Conservation (phyloP, 2,329 filamentous ascomycete genomes). For the Zymoseptoria brevis region DNA sequence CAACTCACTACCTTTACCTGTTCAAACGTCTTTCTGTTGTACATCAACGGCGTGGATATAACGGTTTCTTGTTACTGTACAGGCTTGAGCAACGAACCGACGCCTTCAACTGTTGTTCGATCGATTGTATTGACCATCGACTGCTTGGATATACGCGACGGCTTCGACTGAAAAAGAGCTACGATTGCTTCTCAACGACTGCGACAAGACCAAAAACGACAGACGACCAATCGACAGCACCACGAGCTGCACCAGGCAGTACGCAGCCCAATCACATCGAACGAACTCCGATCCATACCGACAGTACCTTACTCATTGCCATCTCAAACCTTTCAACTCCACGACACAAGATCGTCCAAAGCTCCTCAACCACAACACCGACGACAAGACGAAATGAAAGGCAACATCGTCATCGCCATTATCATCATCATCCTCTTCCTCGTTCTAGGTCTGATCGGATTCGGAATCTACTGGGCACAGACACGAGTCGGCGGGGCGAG, state of each 20-base stretch:
- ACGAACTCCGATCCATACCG: background rate
- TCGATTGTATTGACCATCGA: background rate
- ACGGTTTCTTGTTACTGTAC: background rate
- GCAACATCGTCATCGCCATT: conserved; percentile 46
- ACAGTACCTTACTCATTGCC: background rate
- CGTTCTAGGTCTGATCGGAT: conserved; percentile 42
- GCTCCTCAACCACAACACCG: too few relatives aligned
- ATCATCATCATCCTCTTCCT: conserved; percentile 48
- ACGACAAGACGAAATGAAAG: conserved; percentile 34
- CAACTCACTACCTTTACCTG: background rate
- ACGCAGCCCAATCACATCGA: background rate
- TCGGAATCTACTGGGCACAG: conserved; percentile 44
- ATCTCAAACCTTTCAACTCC: background rate
- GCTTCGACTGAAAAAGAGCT: background rate
- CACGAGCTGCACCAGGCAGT: background rate
- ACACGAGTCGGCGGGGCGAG: conserved; percentile 22
- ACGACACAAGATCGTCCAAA: background rate
- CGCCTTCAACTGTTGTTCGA: too few relatives aligned
- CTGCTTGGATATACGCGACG: background rate
- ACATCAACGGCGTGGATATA: background rate
- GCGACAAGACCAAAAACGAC: background rate
- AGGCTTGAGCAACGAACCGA: background rate
- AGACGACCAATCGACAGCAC: background rate
- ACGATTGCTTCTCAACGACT: background rate
- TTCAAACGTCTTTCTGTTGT: background rate